Base-by-base conservation (phyloP, 208 protist genomes). In the Trypanosoma congolense region DNA sequence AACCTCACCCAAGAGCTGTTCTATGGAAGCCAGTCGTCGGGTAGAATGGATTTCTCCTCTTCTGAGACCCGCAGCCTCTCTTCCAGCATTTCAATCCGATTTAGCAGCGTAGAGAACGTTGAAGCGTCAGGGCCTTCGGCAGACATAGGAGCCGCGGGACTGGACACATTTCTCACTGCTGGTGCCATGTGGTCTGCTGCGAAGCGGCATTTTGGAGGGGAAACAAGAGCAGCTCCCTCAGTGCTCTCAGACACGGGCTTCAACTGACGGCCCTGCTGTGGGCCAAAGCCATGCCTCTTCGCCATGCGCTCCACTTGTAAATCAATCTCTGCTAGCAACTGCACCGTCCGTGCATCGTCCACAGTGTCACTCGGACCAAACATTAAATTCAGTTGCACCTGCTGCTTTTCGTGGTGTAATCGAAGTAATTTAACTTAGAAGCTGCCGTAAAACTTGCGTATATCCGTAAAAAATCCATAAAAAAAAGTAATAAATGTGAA, bases 231-330 rank as follows among this genome's bases (percentile, higher is more conserved):
- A n/a, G n/a, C n/a, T n/a, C n/a, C 38, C 24, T 35, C 28, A 48
- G 12, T 18, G 18, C 35, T 22, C 2, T 25, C n/a, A 14, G 9
- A 16, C 12, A 12, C 9, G 6, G 0, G 6, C 33, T 12, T 38
- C 12, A 16, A 16, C 33, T 51, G 25, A n/a, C 8, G 6, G 19
- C 22, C 21, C 14, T 35, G 12, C 5, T 9, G 19, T 1, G 22
- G 12, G 12, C 14, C 25, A 16, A 25, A 16, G 3, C 44, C 35
- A 40, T 66, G 59, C 38, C 41, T 66, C 2, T 66, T 60, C n/a
- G 18, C 41, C 61, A 50, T 60, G 19, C 21, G 16, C 3, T 66
- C 45, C 12, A 66, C 35, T 41, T 66, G 61, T 22, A 36, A 5
- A 28, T 66, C 61, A 28, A 66, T 59, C 1, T 40, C 16, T 14